Evolutionary conservation across 306 rosid genomes (phyloP), one percentile per base, ranked within the genome.

Genomic region (Lotus japonicus): DNA sequence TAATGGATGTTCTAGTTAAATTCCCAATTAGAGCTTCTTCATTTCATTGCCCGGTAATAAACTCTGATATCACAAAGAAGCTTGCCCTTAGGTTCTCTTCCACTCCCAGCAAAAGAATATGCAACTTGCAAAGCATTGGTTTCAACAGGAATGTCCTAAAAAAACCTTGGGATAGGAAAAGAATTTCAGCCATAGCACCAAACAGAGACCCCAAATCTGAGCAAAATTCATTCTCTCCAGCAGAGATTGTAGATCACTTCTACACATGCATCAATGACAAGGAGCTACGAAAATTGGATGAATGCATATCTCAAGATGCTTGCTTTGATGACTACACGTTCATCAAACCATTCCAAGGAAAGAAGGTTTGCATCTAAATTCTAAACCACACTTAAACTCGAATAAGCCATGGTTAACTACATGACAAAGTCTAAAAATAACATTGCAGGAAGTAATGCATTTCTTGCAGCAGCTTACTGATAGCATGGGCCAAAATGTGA

Each of bases 401-500:
- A 59, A 8, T 33, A 50, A 54, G 0, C n/a, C 50, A 6, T 1
- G 23, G 17, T 48, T 11, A 9, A 54, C 13, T 21, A 68, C 38
- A 14, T 26, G 21, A 71, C 38, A 18, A 35, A 11, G 62, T 55
- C 71, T 35, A 66, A 49, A 61, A 42, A 53, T 41, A 76, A 48
- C 57, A 28, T 54, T 79, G 80, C 87, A 89, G 96, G 95, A 83
- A 61, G 77, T 86, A 51, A 79, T 88, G 84, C 63, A 45, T 6
- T 87, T 87, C 81, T 75, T 78, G 12, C 45, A 83, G 33, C 83
- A 75, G 68, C 92, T 92, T 51, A 76, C 75, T 4, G 68, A 49
- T 36, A 71, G 91, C 80, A 87, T 92, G 96, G 95, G 92, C 3
- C 64, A 81, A 41, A 85, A 87, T 77, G 89, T 92, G 15, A 86